phyloP scores from a whole-genome alignment of 306 rosid genomes.

The Dryas alaskensis region DNA sequence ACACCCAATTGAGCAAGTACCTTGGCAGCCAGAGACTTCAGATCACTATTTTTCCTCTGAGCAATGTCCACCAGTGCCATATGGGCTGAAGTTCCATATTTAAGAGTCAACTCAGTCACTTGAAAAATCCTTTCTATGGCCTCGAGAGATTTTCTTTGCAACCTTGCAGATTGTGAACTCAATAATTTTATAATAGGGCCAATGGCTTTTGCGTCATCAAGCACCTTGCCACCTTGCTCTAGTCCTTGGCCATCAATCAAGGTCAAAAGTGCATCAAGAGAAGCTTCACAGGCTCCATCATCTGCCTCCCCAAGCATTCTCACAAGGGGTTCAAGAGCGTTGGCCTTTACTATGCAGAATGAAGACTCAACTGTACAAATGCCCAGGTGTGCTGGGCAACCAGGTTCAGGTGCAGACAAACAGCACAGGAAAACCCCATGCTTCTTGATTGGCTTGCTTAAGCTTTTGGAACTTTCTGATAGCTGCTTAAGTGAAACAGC shows the following conservation, averaged over 20 bases:
- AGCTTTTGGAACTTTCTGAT: slow-evolving; percentile 51
- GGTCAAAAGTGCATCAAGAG: slow-evolving; percentile 56
- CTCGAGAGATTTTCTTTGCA: slow-evolving; percentile 48
- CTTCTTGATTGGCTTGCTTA: slow-evolving; percentile 53
- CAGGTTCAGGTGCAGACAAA: slow-evolving; percentile 31
- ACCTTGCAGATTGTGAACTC: slow-evolving; percentile 26
- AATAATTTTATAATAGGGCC: slow-evolving; percentile 37
- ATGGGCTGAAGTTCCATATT: slow-evolving; percentile 39
- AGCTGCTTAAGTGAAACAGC: slow-evolving; percentile 61
- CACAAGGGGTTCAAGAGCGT: slow-evolving; percentile 59
- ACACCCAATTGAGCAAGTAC: slow-evolving; percentile 54
- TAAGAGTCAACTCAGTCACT: slow-evolving; percentile 38
- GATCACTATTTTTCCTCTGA: slow-evolving; percentile 42
- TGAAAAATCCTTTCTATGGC: slow-evolving; percentile 52
- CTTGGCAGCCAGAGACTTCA: slow-evolving; percentile 60
- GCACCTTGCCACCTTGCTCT: slow-evolving; percentile 49
- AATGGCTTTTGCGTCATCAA: slow-evolving; percentile 48
- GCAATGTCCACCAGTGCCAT: slow-evolving; percentile 55
- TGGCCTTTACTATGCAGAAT: slow-evolving; percentile 55
- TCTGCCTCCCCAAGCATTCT: slow-evolving; percentile 53
- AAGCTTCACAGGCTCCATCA: slow-evolving; percentile 45
- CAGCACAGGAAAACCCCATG: slow-evolving; percentile 32
- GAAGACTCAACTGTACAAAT: slow-evolving; percentile 51
- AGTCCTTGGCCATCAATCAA: slow-evolving; percentile 38
- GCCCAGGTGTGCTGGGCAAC: slow-evolving; percentile 57